Conservation (phyloP, 192 early-diverging fungal species). For the Rhizoclosmatium globosum region DNA sequence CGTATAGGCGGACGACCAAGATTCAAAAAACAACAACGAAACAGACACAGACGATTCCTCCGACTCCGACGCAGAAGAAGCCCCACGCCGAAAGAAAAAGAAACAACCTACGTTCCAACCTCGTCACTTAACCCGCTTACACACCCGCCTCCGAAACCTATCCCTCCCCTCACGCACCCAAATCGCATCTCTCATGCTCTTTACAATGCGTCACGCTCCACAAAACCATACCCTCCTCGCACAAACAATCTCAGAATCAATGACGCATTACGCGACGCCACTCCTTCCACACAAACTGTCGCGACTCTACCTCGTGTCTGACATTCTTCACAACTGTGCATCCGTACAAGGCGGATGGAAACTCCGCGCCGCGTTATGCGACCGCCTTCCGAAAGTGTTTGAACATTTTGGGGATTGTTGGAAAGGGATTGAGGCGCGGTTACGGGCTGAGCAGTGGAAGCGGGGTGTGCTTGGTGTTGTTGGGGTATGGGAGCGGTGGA, state of each 20-base stretch:
- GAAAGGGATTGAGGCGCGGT: slow-evolving; percentile 69
- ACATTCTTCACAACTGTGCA: slow-evolving; percentile 82
- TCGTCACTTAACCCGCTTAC: slow-evolving; percentile 19
- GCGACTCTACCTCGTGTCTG: slow-evolving; percentile 84
- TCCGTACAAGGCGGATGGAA: slow-evolving; percentile 86
- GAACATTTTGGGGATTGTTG: slow-evolving; percentile 73
- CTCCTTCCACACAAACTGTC: slow-evolving; percentile 71
- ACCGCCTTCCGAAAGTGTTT: slow-evolving; percentile 70
- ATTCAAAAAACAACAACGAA: slow-evolving; percentile 14
- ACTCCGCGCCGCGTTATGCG: slow-evolving; percentile 75
- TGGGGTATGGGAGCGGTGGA: slow-evolving; percentile 89
- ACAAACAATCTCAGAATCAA: slow-evolving; percentile 67
- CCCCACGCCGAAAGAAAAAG: neutral
- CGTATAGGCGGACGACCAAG: slow-evolving; percentile 13
- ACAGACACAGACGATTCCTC: slow-evolving; percentile 31
- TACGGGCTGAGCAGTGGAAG: slow-evolving; percentile 79
- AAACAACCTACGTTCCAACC: slow-evolving; percentile 8
- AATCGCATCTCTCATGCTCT: slow-evolving; percentile 83
- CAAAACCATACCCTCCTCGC: slow-evolving; percentile 60
- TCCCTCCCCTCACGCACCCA: slow-evolving; percentile 47
- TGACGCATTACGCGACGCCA: slow-evolving; percentile 64
- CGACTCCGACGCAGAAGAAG: slow-evolving; percentile 46
- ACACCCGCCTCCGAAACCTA: slow-evolving; percentile 45
- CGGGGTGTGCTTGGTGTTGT: slow-evolving; percentile 72
- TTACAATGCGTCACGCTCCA: slow-evolving; percentile 79